Percentiles rank a stretch among this genome's conserved stretches.
Evolutionary conservation across 2,329 filamentous ascomycete genomes (phyloP).

Genomic region (Fonsecaea erecta): DNA sequence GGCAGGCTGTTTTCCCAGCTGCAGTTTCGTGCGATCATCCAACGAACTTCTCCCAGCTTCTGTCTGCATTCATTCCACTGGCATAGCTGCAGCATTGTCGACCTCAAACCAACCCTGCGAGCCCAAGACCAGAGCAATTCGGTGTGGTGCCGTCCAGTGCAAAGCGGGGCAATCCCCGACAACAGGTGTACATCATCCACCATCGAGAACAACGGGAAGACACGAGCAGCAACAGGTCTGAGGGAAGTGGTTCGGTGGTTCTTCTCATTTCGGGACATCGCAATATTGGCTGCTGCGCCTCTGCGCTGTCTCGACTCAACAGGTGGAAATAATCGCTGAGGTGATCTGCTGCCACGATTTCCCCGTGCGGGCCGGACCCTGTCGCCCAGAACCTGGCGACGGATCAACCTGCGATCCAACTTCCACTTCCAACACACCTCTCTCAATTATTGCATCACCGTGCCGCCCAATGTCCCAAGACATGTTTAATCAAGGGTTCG

Average conservation of each 20-base stretch:
- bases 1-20: constrained; percentile 1
- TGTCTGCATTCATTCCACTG: not conserved
- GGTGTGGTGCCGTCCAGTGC: not conserved
- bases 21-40: not conserved
- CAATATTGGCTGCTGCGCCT: not conserved
- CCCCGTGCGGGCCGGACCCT: constrained; percentile 7
- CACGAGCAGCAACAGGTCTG: not conserved
- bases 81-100: not conserved
- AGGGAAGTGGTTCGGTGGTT: too few relatives aligned
- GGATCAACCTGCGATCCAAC: not conserved
- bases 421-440: constrained; percentile 1
- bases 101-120: not conserved
- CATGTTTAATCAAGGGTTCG: constrained; percentile 19
- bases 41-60: constrained; percentile 8
- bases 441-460: constrained; percentile 26
- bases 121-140: not conserved
- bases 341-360: constrained; percentile 4
- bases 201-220: not conserved
- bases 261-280: not conserved
- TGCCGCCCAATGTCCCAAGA: constrained; percentile 25
- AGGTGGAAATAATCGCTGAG: not conserved
- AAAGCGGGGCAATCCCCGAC: not conserved
- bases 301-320: not conserved
- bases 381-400: not conserved
- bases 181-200: too few relatives aligned